A percentile compares a stretch with the other conserved stretches of the same genome.
phyloP scores from a whole-genome alignment of 495 filamentous ascomycete genomes.

The Lepidopterella palustris region DNA sequence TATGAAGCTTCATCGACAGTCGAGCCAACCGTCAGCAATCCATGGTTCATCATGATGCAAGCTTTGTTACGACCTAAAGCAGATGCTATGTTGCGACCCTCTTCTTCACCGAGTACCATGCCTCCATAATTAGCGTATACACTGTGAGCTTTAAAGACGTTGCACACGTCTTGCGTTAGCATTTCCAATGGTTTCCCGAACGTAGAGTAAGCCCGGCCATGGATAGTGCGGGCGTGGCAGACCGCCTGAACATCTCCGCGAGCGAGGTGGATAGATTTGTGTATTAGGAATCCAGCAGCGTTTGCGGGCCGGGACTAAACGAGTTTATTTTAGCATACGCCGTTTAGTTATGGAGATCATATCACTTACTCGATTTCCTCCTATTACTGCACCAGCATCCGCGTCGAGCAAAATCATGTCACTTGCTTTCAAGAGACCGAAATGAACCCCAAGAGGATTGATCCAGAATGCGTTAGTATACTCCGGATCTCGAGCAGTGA shows the following conservation, averaged over 20 bases:
- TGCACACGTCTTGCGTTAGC: conserved; percentile 52
- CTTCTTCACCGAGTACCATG: conserved; percentile 47
- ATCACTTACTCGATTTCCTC: conserved; percentile 38
- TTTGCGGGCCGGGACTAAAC: not conserved
- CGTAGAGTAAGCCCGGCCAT: conserved; percentile 45
- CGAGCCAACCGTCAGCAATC: not conserved
- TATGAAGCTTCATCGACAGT: conserved; percentile 5
- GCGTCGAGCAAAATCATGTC: conserved; percentile 44
- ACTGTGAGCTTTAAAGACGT: conserved; percentile 45
- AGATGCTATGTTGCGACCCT: conserved; percentile 46
- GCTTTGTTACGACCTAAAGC: conserved; percentile 39
- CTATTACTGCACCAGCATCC: conserved; percentile 42
- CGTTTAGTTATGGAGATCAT: not conserved
- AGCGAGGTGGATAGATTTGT: conserved; percentile 47
- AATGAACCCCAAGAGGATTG: conserved; percentile 37
- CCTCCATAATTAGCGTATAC: conserved; percentile 53
- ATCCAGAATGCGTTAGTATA: conserved; percentile 33
- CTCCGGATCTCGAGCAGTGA: conserved; percentile 34
- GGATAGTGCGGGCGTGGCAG: conserved; percentile 45
- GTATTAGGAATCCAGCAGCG: conserved; percentile 3
- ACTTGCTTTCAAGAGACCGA: conserved; percentile 43
- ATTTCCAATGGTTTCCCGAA: conserved; percentile 47
- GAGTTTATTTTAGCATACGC: no score
- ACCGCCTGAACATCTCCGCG: conserved; percentile 47
- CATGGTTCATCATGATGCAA: conserved; percentile 48